These are phyloP conservation scores for Sonneratia caseolaris DNA, from an alignment of 345 rosid species.

Conservation along the genomic window DNA sequence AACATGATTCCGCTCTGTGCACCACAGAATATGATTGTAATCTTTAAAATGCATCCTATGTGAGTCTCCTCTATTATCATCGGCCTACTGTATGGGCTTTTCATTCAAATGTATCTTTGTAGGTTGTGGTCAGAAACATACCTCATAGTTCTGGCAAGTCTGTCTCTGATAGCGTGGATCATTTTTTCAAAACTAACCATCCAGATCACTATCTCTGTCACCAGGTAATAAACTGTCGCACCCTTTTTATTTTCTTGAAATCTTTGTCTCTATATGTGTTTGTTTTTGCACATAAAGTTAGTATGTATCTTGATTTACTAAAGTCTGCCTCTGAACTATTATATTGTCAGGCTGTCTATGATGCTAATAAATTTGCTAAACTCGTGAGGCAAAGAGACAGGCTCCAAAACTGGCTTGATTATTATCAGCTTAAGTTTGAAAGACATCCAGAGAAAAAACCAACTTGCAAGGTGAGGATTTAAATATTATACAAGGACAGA, in stretches of 20 bases:
- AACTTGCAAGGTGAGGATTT: conserved; percentile 41
- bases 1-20: not conserved
- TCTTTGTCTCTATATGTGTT: not conserved
- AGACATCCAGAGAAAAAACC: conserved; percentile 78
- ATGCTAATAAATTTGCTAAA: conserved; percentile 67
- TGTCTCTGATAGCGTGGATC: conserved; percentile 51
- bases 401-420: conserved; percentile 85
- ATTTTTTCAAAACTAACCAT: conserved; percentile 76
- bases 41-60: not conserved
- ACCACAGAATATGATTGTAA: not conserved
- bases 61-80: not conserved
- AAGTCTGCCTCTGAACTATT: conserved; percentile 3
- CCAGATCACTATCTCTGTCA: conserved; percentile 86
- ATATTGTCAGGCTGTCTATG: conserved; percentile 58
- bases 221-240: conserved; percentile 34
- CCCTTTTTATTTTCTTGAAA: not conserved
- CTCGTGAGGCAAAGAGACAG: conserved; percentile 62
- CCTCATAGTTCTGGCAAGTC: conserved; percentile 53
- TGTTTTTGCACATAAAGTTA: not conserved
- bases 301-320: not conserved
- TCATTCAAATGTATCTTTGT: conserved; percentile 12
- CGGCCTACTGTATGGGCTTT: not conserved
- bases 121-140: conserved; percentile 89
- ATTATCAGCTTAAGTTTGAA: conserved; percentile 68
- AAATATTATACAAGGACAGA: not conserved